Conservation (phyloP, 305 asterid genomes). For the Nicotiana rustica region DNA sequence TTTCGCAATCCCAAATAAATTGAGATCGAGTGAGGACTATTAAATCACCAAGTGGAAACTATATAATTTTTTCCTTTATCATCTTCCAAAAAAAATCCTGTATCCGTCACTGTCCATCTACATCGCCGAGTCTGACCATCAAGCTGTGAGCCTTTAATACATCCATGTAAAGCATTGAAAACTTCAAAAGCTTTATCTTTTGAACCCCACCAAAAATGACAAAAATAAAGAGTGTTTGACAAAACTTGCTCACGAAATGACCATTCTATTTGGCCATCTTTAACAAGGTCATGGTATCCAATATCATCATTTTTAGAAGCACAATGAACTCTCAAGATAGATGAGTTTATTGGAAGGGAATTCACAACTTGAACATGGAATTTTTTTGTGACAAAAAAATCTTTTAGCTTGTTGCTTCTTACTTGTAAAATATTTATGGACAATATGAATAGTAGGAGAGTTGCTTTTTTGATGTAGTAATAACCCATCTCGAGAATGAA, state of each 20-base stretch:
- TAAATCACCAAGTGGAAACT: not conserved
- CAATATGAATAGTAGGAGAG: not conserved
- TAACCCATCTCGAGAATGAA: not conserved
- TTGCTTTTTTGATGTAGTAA: not conserved
- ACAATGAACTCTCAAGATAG: not conserved
- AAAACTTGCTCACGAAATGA: not conserved
- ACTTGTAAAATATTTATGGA: conserved; percentile 23
- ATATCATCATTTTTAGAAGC: conserved; percentile 26
- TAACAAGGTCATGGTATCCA: not conserved
- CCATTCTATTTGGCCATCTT: not conserved
- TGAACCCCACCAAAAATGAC: conserved; percentile 19
- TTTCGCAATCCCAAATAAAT: not conserved
- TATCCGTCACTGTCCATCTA: not conserved
- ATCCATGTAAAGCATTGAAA: not conserved
- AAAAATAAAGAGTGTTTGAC: not conserved
- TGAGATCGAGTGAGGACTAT: not conserved
- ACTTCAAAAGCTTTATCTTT: not conserved
- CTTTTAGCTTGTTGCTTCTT: not conserved
- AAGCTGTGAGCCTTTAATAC: not conserved
- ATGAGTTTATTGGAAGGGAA: not conserved
- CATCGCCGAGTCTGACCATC: not conserved
- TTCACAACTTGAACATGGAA: not conserved
- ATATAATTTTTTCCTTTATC: not conserved
- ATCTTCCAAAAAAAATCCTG: not conserved
- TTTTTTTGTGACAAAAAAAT: not conserved